phyloP scores from a whole-genome alignment of 2,329 filamentous ascomycete species.

The Fusarium gaditjirri region DNA sequence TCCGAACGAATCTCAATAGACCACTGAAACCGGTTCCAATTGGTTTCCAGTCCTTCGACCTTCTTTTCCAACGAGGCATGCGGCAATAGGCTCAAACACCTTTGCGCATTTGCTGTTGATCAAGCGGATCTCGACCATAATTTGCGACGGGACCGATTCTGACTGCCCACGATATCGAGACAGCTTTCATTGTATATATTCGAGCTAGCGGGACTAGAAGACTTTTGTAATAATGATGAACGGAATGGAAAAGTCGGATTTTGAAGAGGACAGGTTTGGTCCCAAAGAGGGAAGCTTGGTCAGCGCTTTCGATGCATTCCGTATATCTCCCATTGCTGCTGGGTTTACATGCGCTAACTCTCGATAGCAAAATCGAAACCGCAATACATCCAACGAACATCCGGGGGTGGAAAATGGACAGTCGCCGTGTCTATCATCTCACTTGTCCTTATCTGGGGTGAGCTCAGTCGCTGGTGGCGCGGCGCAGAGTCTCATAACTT shows the following conservation, averaged over 20 bases:
- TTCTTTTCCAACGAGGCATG: constrained; percentile 35
- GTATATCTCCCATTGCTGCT: constrained; percentile 62
- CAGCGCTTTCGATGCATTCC: constrained; percentile 96
- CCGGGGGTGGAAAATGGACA: constrained; percentile 93
- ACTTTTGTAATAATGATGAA: constrained; percentile 68
- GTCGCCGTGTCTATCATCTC: constrained; percentile 82
- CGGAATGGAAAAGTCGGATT: constrained; percentile 72
- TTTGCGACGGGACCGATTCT: constrained; percentile 29
- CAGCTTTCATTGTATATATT: constrained; percentile 17
- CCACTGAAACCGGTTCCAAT: constrained; percentile 24
- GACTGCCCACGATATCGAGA: not conserved
- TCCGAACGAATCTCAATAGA: constrained; percentile 9
- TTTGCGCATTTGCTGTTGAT: constrained; percentile 35
- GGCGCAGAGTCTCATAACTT: constrained; percentile 90
- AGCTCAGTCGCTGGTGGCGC: constrained; percentile 83
- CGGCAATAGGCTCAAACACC: constrained; percentile 26
- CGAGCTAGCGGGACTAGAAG: constrained; percentile 30
- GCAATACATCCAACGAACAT: constrained; percentile 86
- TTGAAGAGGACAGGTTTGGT: constrained; percentile 84
- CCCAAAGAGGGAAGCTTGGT: constrained; percentile 74
- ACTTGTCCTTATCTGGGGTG: constrained; percentile 78
- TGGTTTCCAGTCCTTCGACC: constrained; percentile 10
- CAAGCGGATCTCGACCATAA: constrained; percentile 18
- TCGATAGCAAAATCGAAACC: constrained; percentile 91
- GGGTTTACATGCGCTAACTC: constrained; percentile 22